Base-by-base conservation (phyloP, 768 basidiomycete genomes). In the Boletus reticuloceps region DNA sequence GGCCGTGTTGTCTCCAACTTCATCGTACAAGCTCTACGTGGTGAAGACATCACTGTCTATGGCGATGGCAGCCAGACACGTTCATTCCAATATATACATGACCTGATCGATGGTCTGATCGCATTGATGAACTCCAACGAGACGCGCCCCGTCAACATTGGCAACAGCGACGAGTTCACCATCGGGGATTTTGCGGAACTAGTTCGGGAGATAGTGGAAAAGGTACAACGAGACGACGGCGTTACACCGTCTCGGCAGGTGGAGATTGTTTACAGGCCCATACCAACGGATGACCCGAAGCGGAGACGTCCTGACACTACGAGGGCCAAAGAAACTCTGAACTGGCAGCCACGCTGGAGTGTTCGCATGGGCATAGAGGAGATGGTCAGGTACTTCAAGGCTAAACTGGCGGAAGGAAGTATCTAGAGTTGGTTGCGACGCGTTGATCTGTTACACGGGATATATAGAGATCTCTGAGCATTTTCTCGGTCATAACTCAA, bases 1-100 rank as follows among this genome's bases (percentile, higher is more conserved):
- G 97, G 97, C 14, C 91, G 97, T 54, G 95, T 99, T 61, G 97
- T 99, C 27, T 96, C 94, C 67, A 99, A 99, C 77, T 99, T 99
- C 74, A 96, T 97, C 69, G 91, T 98, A 49, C 95, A 98, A 65
- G 97, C 97, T 16, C 84, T 99, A 51, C 90, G 88, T 65, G 95
- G 94, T 47, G 88, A 98, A 74, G 91, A 98, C 73, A 89, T 99
- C 82, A 98, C 95, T 45, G 93, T 98, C 43, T 96, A 95, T 69
- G 93, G 94, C 49, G 94, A 98, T 68, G 94, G 94, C 61, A 84
- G 75, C 42, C 94, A 96, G 77, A 95, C 94, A 20, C 89, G 94
- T 56, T 96, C 94, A 13, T 94, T 96, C 84, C 94, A 96, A 75
- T 99, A 96, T 75, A 87, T 99, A 56, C 97, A 99, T 77, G 97